These are phyloP conservation scores for Phytophthora sp. DNA, from an alignment of 352 stramenopile genomes.

Conservation along the genomic window DNA sequence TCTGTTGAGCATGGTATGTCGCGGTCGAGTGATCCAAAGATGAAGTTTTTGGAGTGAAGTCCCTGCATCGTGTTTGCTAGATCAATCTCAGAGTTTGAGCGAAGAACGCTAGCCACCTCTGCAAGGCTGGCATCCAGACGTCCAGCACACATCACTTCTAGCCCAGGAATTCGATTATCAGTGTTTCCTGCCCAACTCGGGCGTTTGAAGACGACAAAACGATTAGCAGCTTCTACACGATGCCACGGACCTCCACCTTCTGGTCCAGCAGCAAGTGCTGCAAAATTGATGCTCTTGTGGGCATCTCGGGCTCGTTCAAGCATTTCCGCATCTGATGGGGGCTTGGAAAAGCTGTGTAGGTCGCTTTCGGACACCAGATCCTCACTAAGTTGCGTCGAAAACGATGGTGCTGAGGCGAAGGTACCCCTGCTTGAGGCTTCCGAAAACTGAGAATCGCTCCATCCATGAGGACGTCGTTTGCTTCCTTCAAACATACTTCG, in stretches of 20 bases:
- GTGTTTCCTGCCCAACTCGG: not conserved
- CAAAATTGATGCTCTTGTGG: slow-evolving; percentile 29
- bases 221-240: slow-evolving; percentile 25
- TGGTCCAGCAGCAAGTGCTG: slow-evolving; percentile 22
- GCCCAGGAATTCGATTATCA: slow-evolving; percentile 8
- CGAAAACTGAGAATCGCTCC: slow-evolving; percentile 8
- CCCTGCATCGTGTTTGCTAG: slow-evolving; percentile 37
- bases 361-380: not conserved
- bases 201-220: slow-evolving; percentile 35
- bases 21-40: slow-evolving; percentile 42
- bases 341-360: not conserved
- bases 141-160: slow-evolving; percentile 42
- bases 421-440: no score
- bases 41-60: slow-evolving; percentile 39
- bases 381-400: slow-evolving; percentile 21
- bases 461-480: slow-evolving; percentile 3
- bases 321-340: slow-evolving; percentile 19
- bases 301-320: slow-evolving; percentile 26
- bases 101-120: slow-evolving; percentile 32
- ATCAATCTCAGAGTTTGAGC: slow-evolving; percentile 15
- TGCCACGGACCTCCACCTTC: slow-evolving; percentile 24
- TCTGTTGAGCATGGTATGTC: slow-evolving; percentile 20
- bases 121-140: slow-evolving; percentile 34
- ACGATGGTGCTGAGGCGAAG: slow-evolving; percentile 1
- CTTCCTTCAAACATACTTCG: slow-evolving; percentile 8